Evolutionary conservation across 2,329 filamentous ascomycete species (phyloP), one percentile per base, ranked within the genome.

Genomic region (Botrytis galanthina): DNA sequence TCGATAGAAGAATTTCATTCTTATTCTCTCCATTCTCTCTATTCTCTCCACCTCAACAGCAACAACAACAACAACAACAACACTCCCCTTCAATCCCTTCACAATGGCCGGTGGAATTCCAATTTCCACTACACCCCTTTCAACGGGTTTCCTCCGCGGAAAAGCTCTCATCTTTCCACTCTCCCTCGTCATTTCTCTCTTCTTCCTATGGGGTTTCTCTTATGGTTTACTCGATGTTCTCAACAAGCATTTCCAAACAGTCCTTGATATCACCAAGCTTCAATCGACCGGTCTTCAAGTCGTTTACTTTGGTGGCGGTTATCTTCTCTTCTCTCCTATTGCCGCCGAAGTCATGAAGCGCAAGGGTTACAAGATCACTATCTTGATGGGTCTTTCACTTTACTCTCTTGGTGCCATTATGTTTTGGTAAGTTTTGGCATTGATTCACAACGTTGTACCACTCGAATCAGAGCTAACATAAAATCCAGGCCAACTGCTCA

Each of bases 161-260:
- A 78, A 73, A 51, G 78, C 78, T 22, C 83, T 86, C 71, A 84
- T 87, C 78, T 82, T 85, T 75, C 86, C 86, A 16, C 83, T 87
- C 66, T 84, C 78, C 76, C 87, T 75, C 78, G 93, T 96, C 44
- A 92, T 92, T 5, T 87, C 95, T 10, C 84, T 97, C 0, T 97
- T 97, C 83, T 89, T 97, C 76, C 84, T 97, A 4, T 97, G 94
- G 94, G 94, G 94, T 0, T 91, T 97, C 75, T 94, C 93, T 0
- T 97, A 97, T 77, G 94, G 94, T 0, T 86, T 97, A 3, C 85
- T 97, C 10, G 93, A 95, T 79, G 92, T 91, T 0, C 87, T 97
- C 42, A 97, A 97, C 80, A 87, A 87, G 35, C 90, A 89, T 29
- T 90, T 93, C 73, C 90, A 91, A 60, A 81, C 83, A 18, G 87